Evolutionary conservation across 2,329 filamentous ascomycete genomes (phyloP).

Genomic region (Colletotrichum somersetense): DNA sequence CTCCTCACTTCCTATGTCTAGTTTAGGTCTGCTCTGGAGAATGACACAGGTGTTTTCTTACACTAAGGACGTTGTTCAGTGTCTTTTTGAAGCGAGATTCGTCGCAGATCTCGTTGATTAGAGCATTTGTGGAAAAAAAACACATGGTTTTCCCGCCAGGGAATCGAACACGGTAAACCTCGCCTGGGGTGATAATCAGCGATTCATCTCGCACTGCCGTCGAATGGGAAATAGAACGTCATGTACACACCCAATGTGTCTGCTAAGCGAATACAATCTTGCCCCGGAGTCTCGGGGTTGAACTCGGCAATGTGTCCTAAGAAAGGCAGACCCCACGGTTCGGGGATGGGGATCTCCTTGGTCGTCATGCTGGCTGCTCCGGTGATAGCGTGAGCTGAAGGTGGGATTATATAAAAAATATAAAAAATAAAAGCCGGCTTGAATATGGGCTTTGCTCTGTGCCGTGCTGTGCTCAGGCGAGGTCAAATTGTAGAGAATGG

Average conservation of each 20-base stretch:
- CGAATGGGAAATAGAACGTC: neutral
- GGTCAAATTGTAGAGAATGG: neutral
- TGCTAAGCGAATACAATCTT: slow-evolving; percentile 68
- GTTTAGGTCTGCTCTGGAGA: neutral
- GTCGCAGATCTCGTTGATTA: slow-evolving; percentile 74
- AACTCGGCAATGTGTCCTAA: slow-evolving; percentile 76
- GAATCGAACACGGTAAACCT: slow-evolving; percentile 70
- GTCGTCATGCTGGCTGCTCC: slow-evolving; percentile 45
- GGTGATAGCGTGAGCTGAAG: too few species aligned
- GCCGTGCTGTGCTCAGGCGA: neutral
- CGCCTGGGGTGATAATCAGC: slow-evolving; percentile 54
- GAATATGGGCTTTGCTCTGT: neutral
- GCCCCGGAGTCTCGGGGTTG: slow-evolving; percentile 67
- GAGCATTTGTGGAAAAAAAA: slow-evolving; percentile 64
- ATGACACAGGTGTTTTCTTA: neutral
- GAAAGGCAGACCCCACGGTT: slow-evolving; percentile 73
- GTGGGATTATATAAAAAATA: too few species aligned
- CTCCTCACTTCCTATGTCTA: slow-evolving; percentile 64
- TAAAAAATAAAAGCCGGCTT: too few species aligned
- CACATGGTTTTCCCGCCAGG: slow-evolving; percentile 59
- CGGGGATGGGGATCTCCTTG: slow-evolving; percentile 41
- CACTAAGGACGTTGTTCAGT: slow-evolving; percentile 59
- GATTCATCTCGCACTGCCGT: neutral
- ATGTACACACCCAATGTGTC: slow-evolving; percentile 71
- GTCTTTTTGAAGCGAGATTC: slow-evolving; percentile 75